Conservation (phyloP, 192 early-diverging fungal species). For the Coemansia sp. region DNA sequence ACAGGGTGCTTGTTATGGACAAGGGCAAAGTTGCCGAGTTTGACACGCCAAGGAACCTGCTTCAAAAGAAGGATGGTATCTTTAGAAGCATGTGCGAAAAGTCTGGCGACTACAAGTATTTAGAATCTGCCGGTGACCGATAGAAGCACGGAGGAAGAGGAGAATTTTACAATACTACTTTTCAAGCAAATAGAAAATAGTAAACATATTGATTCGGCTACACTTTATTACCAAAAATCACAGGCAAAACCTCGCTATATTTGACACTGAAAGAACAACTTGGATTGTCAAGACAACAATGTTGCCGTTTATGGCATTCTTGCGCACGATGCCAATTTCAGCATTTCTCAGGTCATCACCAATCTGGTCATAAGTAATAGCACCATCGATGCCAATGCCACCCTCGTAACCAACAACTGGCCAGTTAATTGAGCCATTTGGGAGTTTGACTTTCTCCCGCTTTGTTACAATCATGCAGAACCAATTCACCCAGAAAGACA, state of each 20-base stretch:
- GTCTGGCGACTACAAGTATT: no score
- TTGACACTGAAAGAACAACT: neutral
- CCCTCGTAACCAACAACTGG: neutral
- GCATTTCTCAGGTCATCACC: neutral
- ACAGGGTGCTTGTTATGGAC: no score
- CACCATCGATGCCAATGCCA: neutral
- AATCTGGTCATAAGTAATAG: neutral
- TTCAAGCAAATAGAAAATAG: no score
- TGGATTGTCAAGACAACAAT: neutral
- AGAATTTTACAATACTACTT: no score
- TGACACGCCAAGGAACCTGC: no score
- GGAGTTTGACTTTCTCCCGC: neutral
- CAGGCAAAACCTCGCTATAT: neutral
- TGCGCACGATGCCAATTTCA: neutral
- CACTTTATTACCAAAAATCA: no score
- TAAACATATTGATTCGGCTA: no score
- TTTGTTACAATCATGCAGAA: slow-evolving; percentile 5
- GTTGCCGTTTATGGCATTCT: neutral
- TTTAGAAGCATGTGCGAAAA: no score
- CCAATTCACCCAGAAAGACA: slow-evolving; percentile 3
- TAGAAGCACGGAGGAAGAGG: no score
- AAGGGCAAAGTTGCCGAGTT: no score
- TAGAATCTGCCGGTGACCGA: no score
- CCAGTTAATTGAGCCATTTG: neutral
- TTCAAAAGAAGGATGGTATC: no score